phyloP scores from a whole-genome alignment of 805 yeast species.

The Kuraishia molischiana region DNA sequence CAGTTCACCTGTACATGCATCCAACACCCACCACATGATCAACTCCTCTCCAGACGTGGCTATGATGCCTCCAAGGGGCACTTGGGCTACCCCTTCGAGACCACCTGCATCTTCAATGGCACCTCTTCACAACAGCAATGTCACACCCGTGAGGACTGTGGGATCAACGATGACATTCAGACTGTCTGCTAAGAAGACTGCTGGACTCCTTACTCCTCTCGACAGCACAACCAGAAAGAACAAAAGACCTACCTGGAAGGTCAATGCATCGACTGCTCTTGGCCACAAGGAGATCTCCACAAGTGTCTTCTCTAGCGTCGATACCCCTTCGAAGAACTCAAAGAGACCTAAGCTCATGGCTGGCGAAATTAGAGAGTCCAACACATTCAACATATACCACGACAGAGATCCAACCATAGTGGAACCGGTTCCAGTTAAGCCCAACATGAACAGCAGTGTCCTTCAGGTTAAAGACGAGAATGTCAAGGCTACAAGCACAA shows the following conservation, averaged over 20 bases:
- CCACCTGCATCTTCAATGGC: slow-evolving; percentile 1
- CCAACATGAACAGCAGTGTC: background rate
- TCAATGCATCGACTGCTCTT: slow-evolving; percentile 4
- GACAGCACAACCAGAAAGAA: slow-evolving; percentile 6
- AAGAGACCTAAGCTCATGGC: slow-evolving; percentile 2
- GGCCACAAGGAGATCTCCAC: slow-evolving; percentile 1
- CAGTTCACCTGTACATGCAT: background rate
- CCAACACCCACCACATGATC: background rate
- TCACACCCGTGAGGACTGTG: slow-evolving; percentile 7
- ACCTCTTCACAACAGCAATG: no score
- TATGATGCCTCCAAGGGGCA: slow-evolving; percentile 2
- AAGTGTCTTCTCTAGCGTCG: background rate
- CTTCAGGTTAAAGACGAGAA: slow-evolving; percentile 2
- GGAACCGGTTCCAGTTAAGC: no score
- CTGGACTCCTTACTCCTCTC: slow-evolving; percentile 1
- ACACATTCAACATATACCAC: slow-evolving; percentile 13
- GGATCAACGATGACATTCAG: slow-evolving; percentile 24
- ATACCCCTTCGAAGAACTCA: background rate
- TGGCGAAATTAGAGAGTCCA: slow-evolving; percentile 5
- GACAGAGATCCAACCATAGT: slow-evolving; percentile 8
- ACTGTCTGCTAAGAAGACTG: slow-evolving; percentile 8
- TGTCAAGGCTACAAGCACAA: background rate
- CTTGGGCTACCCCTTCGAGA: slow-evolving; percentile 5
- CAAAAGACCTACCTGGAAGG: slow-evolving; percentile 21
- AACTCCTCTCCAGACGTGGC: background rate